These are phyloP conservation scores for Termitomyces sp. DNA, from an alignment of 768 basidiomycete species.

Conservation along the genomic window DNA sequence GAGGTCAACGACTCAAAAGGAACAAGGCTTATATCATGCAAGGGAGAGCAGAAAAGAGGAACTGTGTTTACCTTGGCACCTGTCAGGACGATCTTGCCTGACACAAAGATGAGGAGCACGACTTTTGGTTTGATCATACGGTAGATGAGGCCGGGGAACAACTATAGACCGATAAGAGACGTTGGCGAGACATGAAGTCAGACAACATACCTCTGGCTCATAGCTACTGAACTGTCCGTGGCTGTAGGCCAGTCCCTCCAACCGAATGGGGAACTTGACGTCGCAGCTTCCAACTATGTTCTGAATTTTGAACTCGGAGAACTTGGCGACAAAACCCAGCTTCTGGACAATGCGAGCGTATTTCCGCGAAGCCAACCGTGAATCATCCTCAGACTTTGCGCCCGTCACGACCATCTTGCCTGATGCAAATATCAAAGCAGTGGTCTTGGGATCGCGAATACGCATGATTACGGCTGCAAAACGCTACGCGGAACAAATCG, in stretches of 20 bases:
- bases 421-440: conserved; percentile 97
- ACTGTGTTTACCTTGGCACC: conserved; percentile 89
- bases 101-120: conserved; percentile 96
- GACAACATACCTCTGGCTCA: conserved; percentile 81
- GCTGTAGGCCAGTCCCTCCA: conserved; percentile 95
- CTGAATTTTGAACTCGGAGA: conserved; percentile 99
- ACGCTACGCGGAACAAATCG: conserved; percentile 74
- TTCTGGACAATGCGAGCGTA: conserved; percentile 99
- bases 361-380: conserved; percentile 93
- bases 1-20: conserved; percentile 3
- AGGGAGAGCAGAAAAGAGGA: conserved; percentile 14
- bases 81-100: conserved; percentile 97
- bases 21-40: conserved; percentile 15
- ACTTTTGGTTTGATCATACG: conserved; percentile 99
- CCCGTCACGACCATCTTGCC: conserved; percentile 99
- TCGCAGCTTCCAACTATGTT: conserved; percentile 99
- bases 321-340: conserved; percentile 98
- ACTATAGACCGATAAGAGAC: conserved; percentile 35
- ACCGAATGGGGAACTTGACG: conserved; percentile 96
- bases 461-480: conserved; percentile 99
- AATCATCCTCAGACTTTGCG: conserved; percentile 98
- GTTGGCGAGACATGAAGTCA: background rate
- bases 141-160: conserved; percentile 98
- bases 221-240: conserved; percentile 98
- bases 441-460: conserved; percentile 99